Base-by-base conservation (phyloP, 352 stramenopile species). In the Globisporangium paroecandrum region DNA sequence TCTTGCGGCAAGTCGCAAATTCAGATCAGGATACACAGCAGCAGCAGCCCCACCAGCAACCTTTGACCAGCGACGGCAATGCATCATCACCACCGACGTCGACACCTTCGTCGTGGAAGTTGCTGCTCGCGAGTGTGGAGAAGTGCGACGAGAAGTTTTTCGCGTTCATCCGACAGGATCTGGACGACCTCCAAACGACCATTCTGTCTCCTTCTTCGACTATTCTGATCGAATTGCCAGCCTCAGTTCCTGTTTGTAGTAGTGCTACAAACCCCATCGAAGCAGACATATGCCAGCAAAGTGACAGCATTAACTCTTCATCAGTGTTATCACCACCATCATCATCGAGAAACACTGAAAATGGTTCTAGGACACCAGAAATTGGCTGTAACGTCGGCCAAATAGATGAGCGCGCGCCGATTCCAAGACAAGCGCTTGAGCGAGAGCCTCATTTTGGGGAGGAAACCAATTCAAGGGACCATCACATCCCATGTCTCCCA, bases 101-200 rank as follows among this genome's bases (percentile, higher is more conserved):
- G 43, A 9, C 18, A 51, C 43, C 43, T 51, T 51, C 63, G 2
- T 71, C 71, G 22, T 88, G 79, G 79, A 24, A 58, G 1, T 24
- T 77, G 29, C 62, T 89, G 41, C 55, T 83, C 6, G 61, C 72
- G 60, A 82, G 65, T 41, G 76, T 89, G 4, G 69, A 72, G 32
- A 63, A 71, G 12, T 77, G 66, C 24, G 77, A 89, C 2, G 55
- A 69, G 2, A 70, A 81, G 2, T 83, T 85, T 27, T 89, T 85
- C 43, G 56, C 70, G 24, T 73, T 69, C 36, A 74, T 73, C 32
- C 59, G 63, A 3, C 59, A 73, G 58, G 71, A 78, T 10, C 64
- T 83, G 20, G 20, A 69, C 9, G 66, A 82, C 7, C 66, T 83
- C 57, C 71, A 75, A 29, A 60, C 64, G 22, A 74, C 58, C 0